Base-by-base conservation (phyloP, 768 basidiomycete species). In the Leccinum ochraceum region DNA sequence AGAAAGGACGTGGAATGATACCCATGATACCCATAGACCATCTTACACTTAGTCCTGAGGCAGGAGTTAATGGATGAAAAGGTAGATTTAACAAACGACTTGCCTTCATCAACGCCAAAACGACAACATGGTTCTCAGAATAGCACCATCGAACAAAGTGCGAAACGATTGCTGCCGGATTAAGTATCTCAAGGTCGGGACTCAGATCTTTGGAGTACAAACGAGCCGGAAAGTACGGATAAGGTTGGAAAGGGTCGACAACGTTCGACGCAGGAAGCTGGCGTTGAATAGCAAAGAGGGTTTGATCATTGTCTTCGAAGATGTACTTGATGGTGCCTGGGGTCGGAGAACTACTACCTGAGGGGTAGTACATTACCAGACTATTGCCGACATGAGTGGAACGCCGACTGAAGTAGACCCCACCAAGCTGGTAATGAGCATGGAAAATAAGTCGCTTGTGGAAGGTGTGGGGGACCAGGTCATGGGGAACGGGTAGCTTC, bases 151-250 rank as follows among this genome's bases (percentile, higher is more conserved):
- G 8, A 44, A 20, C 42, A n/a, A 44, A 6, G 10, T 44, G 42
- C 42, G 2, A 44, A 9, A 7, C 2, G n/a, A 20, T 14, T 44
- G n/a, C 6, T n/a, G 1, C 9, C n/a, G 6, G n/a, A 14, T n/a
- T 44, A 6, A 44, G 10, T 44, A n/a, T 44, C 10, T 10, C 10
- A 2, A 44, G n/a, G 16, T 17, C 0, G 42, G 10, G 4, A 1
- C 1, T 7, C n/a, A 44, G 34, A 1, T 36, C 13, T 13, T 13
- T 14, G 11, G n/a, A 44, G n/a, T 44, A 44, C 7, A 54, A 3
- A 9, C 36, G 6, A 28, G 63, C 61, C 2, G 57, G 63, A 44
- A 64, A 64, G 22, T 64, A 20, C 13, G 63, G 61, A 32, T 64
- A 64, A n/a, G 37, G 34, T 4, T 20, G 22, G 39, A 49, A 64